phyloP scores from a whole-genome alignment of 2,329 filamentous ascomycete genomes.

The Botrytis fragariae region DNA sequence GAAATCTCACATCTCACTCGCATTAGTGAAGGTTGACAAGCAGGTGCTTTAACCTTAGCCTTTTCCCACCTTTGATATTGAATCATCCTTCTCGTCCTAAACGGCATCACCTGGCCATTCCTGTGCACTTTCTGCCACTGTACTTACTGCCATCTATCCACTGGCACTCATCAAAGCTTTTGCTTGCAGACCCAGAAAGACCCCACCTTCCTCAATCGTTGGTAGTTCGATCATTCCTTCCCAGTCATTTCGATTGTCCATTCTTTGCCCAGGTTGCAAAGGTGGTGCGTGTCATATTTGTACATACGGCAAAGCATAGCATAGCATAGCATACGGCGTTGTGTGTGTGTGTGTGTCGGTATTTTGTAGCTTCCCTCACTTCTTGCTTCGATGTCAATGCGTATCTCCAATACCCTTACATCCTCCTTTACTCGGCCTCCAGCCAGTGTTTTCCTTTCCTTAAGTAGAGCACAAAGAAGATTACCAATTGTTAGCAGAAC shows the following conservation, averaged over 20 bases:
- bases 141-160: background rate
- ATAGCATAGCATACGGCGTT: background rate
- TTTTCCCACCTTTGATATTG: background rate
- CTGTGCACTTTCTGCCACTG: background rate
- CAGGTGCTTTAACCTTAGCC: background rate
- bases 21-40: background rate
- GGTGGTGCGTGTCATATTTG: slow-evolving; percentile 10
- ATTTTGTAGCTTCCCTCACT: background rate
- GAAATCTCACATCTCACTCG: background rate
- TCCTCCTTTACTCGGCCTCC: slow-evolving; percentile 30
- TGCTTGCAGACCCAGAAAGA: background rate
- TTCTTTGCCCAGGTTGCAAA: slow-evolving; percentile 9
- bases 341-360: background rate
- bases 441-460: slow-evolving; percentile 26
- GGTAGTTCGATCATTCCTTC: slow-evolving; percentile 20
- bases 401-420: slow-evolving; percentile 32
- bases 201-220: slow-evolving; percentile 14
- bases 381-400: slow-evolving; percentile 31
- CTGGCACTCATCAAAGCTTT: background rate
- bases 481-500: slow-evolving; percentile 22
- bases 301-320: background rate
- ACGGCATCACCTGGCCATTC: background rate
- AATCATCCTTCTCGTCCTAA: background rate
- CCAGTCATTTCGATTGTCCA: background rate
- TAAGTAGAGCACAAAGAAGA: slow-evolving; percentile 29